Base-by-base conservation (phyloP, 2,329 filamentous ascomycete species). In the Nemania sp. region DNA sequence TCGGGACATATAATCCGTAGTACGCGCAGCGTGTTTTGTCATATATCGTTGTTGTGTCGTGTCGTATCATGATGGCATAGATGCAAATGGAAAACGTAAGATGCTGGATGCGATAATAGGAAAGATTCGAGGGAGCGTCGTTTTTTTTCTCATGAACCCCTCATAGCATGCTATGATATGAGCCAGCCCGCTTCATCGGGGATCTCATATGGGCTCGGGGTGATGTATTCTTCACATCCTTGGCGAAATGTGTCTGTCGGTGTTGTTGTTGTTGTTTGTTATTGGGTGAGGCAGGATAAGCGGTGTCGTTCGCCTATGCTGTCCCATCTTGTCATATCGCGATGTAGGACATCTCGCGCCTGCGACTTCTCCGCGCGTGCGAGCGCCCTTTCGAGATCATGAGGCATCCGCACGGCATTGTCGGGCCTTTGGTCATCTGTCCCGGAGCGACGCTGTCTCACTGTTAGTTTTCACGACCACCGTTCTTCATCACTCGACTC, bases 331-430 rank as follows among this genome's bases (percentile, higher is more conserved):
- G 49, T 64, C 49, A 65, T 57, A 65, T 64, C 2, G 63, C 63
- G 39, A 64, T 65, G 35, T 64, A 64, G 4, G 63, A 61, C 20
- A 57, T 62, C 48, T 53, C 54, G 10, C 48, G 51, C 29, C 63
- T 25, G 12, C 56, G 63, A 53, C 50, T 59, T 37, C 39, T 57
- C 5, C 47, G 63, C 15, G 58, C 49, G 39, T 50, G 54, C 4
- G 45, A 21, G n/a, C 47, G 53, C 15, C 57, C 60, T 57, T 57
- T 64, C 12, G 58, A 54, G 10, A 62, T 59, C 35, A 65, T 35
- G 10, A 61, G 49, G 20, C 63, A 61, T 20, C 63, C 61, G 18
- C 60, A 64, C 5, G 60, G 60, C 61, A 61, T 60, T 10, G 61
- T 64, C 10, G 49, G 47, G 2, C 60, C 53, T 48, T 65, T 63